Conservation (phyloP, 495 filamentous ascomycete species). For the Hypoxylon trugodes region DNA sequence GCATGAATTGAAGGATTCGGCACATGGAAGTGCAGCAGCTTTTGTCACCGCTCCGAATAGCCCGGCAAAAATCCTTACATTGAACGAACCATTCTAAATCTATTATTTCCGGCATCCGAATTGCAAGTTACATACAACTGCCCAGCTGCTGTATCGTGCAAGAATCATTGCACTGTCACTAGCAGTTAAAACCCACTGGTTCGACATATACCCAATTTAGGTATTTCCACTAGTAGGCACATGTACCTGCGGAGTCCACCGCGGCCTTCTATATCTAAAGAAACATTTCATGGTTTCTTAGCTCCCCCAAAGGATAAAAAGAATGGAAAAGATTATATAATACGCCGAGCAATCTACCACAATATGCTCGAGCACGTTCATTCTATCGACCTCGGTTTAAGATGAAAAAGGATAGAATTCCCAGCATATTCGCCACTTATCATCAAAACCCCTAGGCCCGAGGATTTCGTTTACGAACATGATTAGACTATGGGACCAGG, state of each 20-base stretch:
- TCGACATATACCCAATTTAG: too few relatives aligned
- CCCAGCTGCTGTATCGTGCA: neutral
- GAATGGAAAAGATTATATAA: conserved; percentile 9
- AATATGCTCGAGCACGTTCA: neutral
- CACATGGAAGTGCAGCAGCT: conserved; percentile 15
- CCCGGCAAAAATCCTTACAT: conserved; percentile 15
- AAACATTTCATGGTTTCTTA: too few relatives aligned
- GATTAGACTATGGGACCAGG: conserved; percentile 1
- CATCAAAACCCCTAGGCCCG: conserved; percentile 5
- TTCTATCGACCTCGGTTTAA: conserved; percentile 30
- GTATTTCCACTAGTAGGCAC: too few relatives aligned
- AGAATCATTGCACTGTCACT: too few relatives aligned
- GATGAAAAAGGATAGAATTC: conserved; percentile 12
- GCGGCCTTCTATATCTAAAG: too few relatives aligned
- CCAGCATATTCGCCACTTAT: conserved; percentile 9
- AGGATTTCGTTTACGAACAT: conserved; percentile 7
- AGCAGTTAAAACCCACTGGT: too few relatives aligned
- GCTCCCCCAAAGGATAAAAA: too few relatives aligned
- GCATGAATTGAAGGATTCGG: conserved; percentile 15
- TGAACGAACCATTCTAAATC: neutral
- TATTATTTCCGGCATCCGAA: neutral
- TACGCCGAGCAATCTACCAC: neutral
- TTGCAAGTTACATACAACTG: neutral
- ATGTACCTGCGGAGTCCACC: too few relatives aligned
- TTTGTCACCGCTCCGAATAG: conserved; percentile 3